Conservation (phyloP, 2,329 filamentous ascomycete species). For the Shiraia sp. region DNA sequence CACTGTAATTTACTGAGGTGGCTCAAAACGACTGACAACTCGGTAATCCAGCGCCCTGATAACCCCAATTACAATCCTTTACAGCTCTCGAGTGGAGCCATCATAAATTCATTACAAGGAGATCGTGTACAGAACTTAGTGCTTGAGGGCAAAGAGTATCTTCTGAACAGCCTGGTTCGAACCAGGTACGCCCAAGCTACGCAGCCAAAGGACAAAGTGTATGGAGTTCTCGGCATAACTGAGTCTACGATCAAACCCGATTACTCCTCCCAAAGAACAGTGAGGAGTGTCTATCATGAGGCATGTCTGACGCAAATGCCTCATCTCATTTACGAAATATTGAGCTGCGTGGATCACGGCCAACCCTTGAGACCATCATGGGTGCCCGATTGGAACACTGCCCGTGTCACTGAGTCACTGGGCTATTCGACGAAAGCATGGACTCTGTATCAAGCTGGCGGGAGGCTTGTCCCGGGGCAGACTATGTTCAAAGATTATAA, state of each 20-base stretch:
- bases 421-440: conserved; percentile 25
- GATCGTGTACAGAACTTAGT: conserved; percentile 9
- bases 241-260: conserved; percentile 12
- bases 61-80: neutral
- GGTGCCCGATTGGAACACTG: conserved; percentile 27
- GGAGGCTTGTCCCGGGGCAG: neutral
- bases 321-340: conserved; percentile 8
- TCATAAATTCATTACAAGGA: conserved; percentile 14
- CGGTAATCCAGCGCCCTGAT: conserved; percentile 4
- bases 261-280: conserved; percentile 14
- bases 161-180: conserved; percentile 16
- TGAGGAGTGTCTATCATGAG: conserved; percentile 23
- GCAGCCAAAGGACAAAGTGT: conserved; percentile 30
- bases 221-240: conserved; percentile 26
- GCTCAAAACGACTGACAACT: conserved; percentile 8
- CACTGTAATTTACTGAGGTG: conserved; percentile 12
- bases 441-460: conserved; percentile 21
- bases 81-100: conserved; percentile 7
- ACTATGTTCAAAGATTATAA: neutral
- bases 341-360: conserved; percentile 29
- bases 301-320: conserved; percentile 16
- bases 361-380: conserved; percentile 23
- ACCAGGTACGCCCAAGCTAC: conserved; percentile 28
- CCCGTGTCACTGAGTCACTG: conserved; percentile 23
- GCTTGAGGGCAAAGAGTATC: conserved; percentile 3